These are phyloP conservation scores for Fusarium napiforme DNA, from an alignment of 2,329 filamentous ascomycete genomes.

Conservation along the genomic window DNA sequence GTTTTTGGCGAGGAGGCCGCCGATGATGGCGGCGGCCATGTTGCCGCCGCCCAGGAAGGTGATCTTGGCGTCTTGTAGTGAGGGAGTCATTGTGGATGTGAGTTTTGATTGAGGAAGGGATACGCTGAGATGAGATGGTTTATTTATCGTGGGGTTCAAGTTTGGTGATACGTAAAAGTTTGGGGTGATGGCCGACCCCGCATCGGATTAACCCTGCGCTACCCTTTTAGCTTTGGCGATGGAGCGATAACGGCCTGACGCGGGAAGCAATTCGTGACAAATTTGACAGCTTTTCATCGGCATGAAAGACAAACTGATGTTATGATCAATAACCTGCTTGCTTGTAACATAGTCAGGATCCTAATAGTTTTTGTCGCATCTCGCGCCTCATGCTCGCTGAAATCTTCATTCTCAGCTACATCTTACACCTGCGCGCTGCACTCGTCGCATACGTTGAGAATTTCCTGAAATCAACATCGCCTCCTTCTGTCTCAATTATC, in stretches of 20 bases:
- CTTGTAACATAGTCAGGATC: rapidly evolving
- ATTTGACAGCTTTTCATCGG: neutral
- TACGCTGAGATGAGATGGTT: neutral
- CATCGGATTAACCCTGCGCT: conserved; percentile 36
- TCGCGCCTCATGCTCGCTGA: too few species aligned
- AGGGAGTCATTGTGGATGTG: conserved; percentile 39
- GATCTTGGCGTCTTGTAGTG: conserved; percentile 49
- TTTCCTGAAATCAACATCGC: rapidly evolving
- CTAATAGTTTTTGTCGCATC: rapidly evolving
- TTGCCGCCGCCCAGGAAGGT: conserved; percentile 60
- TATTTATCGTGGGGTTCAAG: conserved; percentile 22
- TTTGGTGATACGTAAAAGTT: conserved; percentile 30
- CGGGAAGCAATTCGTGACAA: neutral
- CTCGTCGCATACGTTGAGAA: neutral
- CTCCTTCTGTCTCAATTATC: neutral
- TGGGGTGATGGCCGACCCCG: conserved; percentile 30
- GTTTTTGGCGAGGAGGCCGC: conserved; percentile 57
- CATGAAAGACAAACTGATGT: rapidly evolving
- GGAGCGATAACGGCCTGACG: conserved; percentile 24
- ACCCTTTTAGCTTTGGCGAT: conserved; percentile 15
- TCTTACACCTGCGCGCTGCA: too few species aligned
- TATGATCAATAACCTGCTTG: rapidly evolving
- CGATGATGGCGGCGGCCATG: conserved; percentile 64
- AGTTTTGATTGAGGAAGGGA: too few species aligned
- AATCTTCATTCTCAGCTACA: too few species aligned